These are phyloP conservation scores for Alternaria angustiovoidea DNA, from an alignment of 2,329 filamentous ascomycete species.

Conservation along the genomic window DNA sequence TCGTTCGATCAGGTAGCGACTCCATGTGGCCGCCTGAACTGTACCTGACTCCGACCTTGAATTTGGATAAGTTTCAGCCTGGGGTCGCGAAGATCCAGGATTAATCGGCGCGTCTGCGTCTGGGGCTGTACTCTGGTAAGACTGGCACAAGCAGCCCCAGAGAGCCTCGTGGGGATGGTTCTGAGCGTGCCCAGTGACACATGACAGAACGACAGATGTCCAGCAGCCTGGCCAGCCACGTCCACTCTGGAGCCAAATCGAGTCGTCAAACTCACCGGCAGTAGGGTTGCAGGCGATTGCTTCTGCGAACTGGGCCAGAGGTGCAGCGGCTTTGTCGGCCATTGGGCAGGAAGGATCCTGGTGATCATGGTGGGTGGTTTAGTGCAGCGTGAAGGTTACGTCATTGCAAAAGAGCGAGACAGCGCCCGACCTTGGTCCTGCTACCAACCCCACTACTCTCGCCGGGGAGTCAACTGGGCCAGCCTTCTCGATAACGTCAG, in stretches of 20 bases:
- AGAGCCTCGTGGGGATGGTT: not conserved
- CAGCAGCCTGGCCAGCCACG: not conserved
- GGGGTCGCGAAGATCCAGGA: not conserved
- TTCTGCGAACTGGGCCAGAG: slow-evolving; percentile 18
- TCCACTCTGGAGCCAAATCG: not conserved
- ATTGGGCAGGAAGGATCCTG: slow-evolving; percentile 23
- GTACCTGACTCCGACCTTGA: slow-evolving; percentile 8
- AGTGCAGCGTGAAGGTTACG: slow-evolving; percentile 20
- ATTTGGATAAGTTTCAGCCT: not conserved
- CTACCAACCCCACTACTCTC: slow-evolving; percentile 30
- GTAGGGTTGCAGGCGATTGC: not conserved
- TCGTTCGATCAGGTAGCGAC: slow-evolving; percentile 24
- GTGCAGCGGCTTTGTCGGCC: slow-evolving; percentile 15
- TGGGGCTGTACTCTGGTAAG: not conserved
- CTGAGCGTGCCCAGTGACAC: slow-evolving; percentile 16
- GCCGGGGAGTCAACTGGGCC: slow-evolving; percentile 29
- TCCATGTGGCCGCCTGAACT: slow-evolving; percentile 15
- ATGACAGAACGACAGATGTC: slow-evolving; percentile 9
- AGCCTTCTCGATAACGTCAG: slow-evolving; percentile 37
- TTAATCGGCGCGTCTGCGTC: slow-evolving; percentile 2
- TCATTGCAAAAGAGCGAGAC: slow-evolving; percentile 22
- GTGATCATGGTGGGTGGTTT: slow-evolving; percentile 20
- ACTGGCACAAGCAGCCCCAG: slow-evolving; percentile 1
- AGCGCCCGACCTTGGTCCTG: slow-evolving; percentile 24
- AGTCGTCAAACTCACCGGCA: slow-evolving; percentile 1